Base-by-base conservation (phyloP, 805 yeast species). In the Saccharomycopsis fermentans region DNA sequence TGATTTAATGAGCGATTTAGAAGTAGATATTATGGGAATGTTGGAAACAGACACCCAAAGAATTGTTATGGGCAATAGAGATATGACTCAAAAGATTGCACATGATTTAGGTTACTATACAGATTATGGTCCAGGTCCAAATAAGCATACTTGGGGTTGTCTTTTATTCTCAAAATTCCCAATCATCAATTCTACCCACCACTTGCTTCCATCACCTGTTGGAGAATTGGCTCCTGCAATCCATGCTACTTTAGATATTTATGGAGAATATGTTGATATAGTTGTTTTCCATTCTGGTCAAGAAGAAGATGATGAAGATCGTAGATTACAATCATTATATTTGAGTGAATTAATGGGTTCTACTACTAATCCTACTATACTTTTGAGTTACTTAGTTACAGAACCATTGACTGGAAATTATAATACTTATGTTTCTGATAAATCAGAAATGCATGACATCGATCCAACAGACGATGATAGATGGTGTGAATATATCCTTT, bases 151-250 rank as follows among this genome's bases (percentile, higher is more conserved):
- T 0, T 94, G 99, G 99, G 99, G 99, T 48, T 86, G 91, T 55
- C 94, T 94, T 1, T 76, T 94, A 62, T 75, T 94, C 64, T 91
- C 97, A 21, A 90, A 91, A 69, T 94, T 92, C 79, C 99, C 99
- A 34, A 94, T 94, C 62, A 65, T 94, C 58, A 81, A 86, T 67
- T 90, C 97, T 2, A 83, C 90, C 1, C 99, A 94, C 70, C 95
- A 91, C 69, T 77, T 94, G 65, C 74, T 92, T 58, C 99, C 99
- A 3, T 88, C 96, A 6, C 99, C 99, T 1, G 97, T 88, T 35
- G 99, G 99, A 17, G 99, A 94, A 75, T 77, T 94, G 57, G 99
- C 99, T 0, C 99, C 99, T 4, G 98, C 97, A 1, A 94, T 94
- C 64, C 96, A 87, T 70, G 99, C 99, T 2, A 92, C 97, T 1